Evolutionary conservation across 176 grass and related monocot species (phyloP).

Genomic region (Alopecurus myosuroides): DNA sequence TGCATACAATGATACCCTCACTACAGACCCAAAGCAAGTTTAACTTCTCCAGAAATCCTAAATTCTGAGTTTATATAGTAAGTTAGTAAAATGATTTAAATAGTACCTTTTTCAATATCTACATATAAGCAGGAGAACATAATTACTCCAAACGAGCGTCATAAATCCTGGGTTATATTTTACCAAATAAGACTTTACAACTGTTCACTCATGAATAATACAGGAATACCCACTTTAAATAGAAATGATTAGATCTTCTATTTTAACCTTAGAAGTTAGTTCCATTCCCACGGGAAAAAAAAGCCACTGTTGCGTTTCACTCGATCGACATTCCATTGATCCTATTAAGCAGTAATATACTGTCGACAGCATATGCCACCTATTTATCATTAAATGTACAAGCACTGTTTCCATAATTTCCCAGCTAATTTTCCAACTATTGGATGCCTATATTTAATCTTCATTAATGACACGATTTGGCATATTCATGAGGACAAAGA

Average conservation of each 20-base stretch:
- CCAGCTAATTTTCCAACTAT: background rate
- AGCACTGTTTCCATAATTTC: background rate
- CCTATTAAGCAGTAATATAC: background rate
- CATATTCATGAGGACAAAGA: background rate
- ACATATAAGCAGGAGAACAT: slow-evolving; percentile 10
- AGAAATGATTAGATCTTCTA: background rate
- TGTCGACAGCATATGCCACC: background rate
- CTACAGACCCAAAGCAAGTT: background rate
- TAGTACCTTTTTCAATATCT: background rate
- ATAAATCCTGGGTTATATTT: background rate
- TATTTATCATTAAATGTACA: background rate
- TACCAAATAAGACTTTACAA: slow-evolving; percentile 4
- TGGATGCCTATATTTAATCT: background rate
- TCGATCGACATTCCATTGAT: background rate
- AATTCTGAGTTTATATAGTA: background rate
- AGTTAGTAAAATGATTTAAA: background rate
- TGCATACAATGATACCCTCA: background rate
- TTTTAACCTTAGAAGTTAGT: background rate
- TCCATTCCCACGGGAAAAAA: background rate
- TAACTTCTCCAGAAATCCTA: background rate
- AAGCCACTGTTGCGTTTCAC: background rate
- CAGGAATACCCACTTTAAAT: background rate
- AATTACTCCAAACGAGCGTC: background rate
- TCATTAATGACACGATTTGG: background rate
- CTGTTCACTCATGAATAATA: background rate